Conservation (phyloP, 352 stramenopile genomes). For the Pythium sp. region DNA sequence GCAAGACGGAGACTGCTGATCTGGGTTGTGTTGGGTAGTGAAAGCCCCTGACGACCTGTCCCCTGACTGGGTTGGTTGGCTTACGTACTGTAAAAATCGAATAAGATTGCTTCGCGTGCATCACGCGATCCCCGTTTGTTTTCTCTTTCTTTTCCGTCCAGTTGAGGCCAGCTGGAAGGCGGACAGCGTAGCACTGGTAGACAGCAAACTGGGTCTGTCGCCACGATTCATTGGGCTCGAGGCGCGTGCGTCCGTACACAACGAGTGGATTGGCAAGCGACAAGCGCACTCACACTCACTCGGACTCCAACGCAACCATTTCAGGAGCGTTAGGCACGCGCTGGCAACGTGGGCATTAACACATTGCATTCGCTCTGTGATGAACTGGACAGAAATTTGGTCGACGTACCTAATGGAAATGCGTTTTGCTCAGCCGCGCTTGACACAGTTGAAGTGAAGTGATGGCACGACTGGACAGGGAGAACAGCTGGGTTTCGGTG, state of each 20-base stretch:
- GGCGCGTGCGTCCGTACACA: neutral
- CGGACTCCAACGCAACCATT: neutral
- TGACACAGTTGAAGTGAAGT: neutral
- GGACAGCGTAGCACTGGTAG: neutral
- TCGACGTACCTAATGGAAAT: neutral
- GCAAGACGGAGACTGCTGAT: neutral
- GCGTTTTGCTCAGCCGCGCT: neutral
- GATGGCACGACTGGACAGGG: neutral
- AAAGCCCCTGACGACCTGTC: neutral
- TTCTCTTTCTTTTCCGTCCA: neutral
- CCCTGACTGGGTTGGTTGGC: neutral
- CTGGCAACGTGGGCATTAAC: neutral
- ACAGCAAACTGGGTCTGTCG: neutral
- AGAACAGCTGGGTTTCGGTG: neutral
- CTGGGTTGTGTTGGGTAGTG: neutral
- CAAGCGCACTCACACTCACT: neutral
- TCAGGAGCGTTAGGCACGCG: neutral
- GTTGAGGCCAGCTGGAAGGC: neutral
- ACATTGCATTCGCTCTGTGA: neutral
- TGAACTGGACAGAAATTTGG: neutral
- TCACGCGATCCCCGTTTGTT: neutral
- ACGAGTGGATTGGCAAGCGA: neutral
- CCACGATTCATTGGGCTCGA: neutral
- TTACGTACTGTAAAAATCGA: neutral
- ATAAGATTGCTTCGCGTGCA: slow-evolving; percentile 1